These are phyloP conservation scores for Pachyrhizus erosus DNA, from an alignment of 306 rosid species.

Conservation along the genomic window DNA sequence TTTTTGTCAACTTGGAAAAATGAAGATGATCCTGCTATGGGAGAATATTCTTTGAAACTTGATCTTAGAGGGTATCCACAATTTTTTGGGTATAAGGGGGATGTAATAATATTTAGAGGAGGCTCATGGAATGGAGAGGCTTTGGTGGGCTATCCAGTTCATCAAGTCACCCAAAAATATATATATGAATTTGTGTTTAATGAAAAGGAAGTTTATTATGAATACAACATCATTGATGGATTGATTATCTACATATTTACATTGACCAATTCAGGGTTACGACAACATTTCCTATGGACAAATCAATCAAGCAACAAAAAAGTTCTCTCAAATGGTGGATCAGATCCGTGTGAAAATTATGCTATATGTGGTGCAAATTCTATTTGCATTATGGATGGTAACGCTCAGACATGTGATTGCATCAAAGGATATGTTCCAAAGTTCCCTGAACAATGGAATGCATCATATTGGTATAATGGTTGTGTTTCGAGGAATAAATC, in stretches of 20 bases:
- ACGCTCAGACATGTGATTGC: neutral
- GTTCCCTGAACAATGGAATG: neutral
- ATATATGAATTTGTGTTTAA: neutral
- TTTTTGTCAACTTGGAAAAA: constrained; percentile 40
- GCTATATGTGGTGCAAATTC: constrained; percentile 6
- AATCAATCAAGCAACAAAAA: neutral
- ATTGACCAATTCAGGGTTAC: neutral
- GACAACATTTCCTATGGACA: neutral
- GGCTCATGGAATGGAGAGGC: constrained; percentile 43
- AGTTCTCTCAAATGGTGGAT: neutral
- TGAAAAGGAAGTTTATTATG: neutral
- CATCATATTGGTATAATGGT: neutral
- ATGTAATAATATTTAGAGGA: neutral
- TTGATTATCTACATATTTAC: too few relatives aligned
- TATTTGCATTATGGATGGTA: neutral
- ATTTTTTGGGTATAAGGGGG: neutral
- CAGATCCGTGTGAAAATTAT: constrained; percentile 10
- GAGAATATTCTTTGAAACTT: constrained; percentile 12
- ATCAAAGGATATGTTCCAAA: constrained; percentile 15
- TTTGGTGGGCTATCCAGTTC: neutral
- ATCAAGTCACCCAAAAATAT: too few relatives aligned
- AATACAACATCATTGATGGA: neutral
- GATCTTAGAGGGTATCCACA: constrained; percentile 36
- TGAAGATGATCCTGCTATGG: constrained; percentile 37
- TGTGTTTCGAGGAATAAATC: neutral